Base-by-base conservation (phyloP, 2,329 filamentous ascomycete species). In the Botrytis sinoallii region DNA sequence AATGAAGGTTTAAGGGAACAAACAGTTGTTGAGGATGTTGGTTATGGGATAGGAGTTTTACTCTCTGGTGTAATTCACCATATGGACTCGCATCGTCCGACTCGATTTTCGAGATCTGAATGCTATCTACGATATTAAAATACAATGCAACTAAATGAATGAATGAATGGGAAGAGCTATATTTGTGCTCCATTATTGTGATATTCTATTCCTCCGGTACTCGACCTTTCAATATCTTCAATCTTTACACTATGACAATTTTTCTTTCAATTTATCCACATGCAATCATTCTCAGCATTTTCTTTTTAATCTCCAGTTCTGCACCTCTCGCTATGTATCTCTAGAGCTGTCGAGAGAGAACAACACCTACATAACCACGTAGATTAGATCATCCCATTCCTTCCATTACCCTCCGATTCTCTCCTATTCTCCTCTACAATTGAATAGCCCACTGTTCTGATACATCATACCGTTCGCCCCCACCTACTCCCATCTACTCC, bases 1-100 rank as follows among this genome's bases (percentile, higher is more conserved):
- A 87, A 90, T 90, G 88, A 98, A 99, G 93, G 94, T 98, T 80
- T 99, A 95, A 88, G 63, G 57, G 48, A 48, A 7, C 42, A 32
- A 48, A 7, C 40, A n/a, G 22, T 61, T 18, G n/a, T 52, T 55
- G 42, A 38, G 16, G 65, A 55, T 69, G 55, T 65, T 59, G 70
- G n/a, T 52, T 46, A 22, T 68, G 44, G 48, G 68, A 57, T 73
- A 65, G 12, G 35, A 52, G 32, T n/a, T 35, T 38, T 35, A 18
- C 46, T n/a, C 65, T 35, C 60, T 66, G n/a, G 35, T 59, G 60
- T 61, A 71, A 71, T 32, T 4, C 71, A 69, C 48, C 65, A 68
- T 68, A 68, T 48, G 46, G 46, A 68, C 65, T 40, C 32, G 48
- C 32, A 38, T 38, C 35, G 65, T 68, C 35, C 65, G 25, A 40